Evolutionary conservation across 1,284 basidiomycete genomes (phyloP), one percentile per base, ranked within the genome.

Genomic region (Ceratobasidium sp.): DNA sequence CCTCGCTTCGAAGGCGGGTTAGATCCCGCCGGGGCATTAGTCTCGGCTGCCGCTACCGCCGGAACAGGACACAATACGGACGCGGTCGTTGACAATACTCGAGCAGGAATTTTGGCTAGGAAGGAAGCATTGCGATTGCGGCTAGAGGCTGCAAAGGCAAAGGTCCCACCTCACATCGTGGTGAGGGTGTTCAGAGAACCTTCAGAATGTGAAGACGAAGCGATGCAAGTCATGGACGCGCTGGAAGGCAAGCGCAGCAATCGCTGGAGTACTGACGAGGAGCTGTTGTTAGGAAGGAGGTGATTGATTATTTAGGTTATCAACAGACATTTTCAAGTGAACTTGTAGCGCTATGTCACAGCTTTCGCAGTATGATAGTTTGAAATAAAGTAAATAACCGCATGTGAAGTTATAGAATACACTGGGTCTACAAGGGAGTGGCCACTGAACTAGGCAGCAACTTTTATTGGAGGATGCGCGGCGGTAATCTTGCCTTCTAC

Each of bases 101-200:
- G 54, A n/a, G 63, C 66, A 26, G 61, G 60, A 35, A 76, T 75
- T 51, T 56, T 37, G 75, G 64, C 33, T 28, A 73, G 31, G 60
- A 78, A 61, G 89, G 80, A 83, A 66, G 89, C 90, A 33, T 80
- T 94, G 78, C 91, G 92, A 83, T 82, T 82, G 78, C 84, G 92
- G 49, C 86, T 93, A 68, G 89, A 89, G 83, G 85, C 84, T 75
- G 91, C 91, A 28, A 84, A 91, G 73, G 84, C 84, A 69, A 82
- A 85, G 80, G 87, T 92, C 78, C 90, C 91, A 15, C 80, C 82
- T 35, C 84, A 88, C 76, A 85, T 92, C 11, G 83, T 85, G 17
- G 82, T 94, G 81, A 86, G 91, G 61, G 82, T 94, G 26, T 94
- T 94, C 81, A 86, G 88, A 79, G 82, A 88, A 51, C 90, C 92